Percentiles rank a stretch among this genome's conserved stretches.
Conservation (phyloP, 2,329 filamentous ascomycete species). For the Beauveria scarabaeidicola region DNA sequence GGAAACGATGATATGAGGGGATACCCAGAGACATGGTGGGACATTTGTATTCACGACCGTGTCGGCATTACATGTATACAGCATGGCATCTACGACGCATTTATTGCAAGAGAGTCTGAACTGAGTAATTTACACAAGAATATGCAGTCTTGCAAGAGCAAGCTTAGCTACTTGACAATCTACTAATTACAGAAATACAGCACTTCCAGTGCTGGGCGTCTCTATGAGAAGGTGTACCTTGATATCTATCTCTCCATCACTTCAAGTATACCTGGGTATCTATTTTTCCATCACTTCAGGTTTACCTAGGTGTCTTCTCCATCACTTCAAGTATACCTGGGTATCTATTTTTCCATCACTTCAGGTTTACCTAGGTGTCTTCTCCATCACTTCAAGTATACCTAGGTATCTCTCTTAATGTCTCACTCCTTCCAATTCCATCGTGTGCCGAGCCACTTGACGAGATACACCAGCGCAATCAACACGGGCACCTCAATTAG, state of each 20-base stretch:
- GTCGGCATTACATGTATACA: neutral
- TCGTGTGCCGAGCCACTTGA: neutral
- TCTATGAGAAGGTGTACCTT: too few relatives aligned
- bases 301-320: too few relatives aligned
- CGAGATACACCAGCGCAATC: conserved; percentile 55
- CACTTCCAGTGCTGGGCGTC: too few relatives aligned
- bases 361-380: too few relatives aligned
- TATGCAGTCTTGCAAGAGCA: neutral
- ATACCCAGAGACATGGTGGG: neutral
- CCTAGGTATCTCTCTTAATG: neutral
- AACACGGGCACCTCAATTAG: conserved; percentile 72
- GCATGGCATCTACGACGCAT: neutral
- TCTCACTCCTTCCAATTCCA: conserved; percentile 10
- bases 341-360: too few relatives aligned
- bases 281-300: too few relatives aligned
- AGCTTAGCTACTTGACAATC: neutral
- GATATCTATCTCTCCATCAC: too few relatives aligned
- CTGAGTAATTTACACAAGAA: neutral
- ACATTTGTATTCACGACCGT: neutral
- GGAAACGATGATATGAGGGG: neutral
- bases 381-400: too few relatives aligned
- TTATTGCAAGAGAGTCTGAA: neutral
- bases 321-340: too few relatives aligned
- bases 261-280: too few relatives aligned
- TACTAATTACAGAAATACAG: neutral